Evolutionary conservation across 1,284 basidiomycete genomes (phyloP).

Genomic region (Sporisorium exsertum): DNA sequence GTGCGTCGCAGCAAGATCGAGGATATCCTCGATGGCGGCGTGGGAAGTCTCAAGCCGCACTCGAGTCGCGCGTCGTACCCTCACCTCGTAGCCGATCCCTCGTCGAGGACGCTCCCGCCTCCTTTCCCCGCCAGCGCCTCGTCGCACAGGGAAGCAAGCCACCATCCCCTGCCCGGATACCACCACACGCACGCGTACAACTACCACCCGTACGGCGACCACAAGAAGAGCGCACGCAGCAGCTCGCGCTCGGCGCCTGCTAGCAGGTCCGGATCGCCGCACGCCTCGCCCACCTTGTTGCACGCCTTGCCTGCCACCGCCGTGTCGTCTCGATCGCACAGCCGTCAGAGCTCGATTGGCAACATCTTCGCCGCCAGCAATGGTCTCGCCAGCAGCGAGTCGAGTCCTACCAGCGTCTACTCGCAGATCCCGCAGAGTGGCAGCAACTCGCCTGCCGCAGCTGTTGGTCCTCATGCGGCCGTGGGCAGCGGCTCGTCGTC

Average conservation of each 20-base stretch:
- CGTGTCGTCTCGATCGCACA: constrained; percentile 45
- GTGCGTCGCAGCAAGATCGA: constrained; percentile 45
- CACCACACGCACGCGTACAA: constrained; percentile 48
- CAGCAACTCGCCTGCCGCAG: constrained; percentile 38
- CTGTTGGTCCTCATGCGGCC: constrained; percentile 20
- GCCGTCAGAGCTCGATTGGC: constrained; percentile 51
- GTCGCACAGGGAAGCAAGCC: constrained; percentile 38
- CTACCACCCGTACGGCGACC: constrained; percentile 55
- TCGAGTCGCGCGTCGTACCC: constrained; percentile 41
- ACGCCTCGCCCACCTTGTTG: constrained; percentile 48
- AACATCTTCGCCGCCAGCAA: constrained; percentile 35
- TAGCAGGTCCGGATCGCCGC: constrained; percentile 51
- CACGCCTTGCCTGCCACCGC: constrained; percentile 18
- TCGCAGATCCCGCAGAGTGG: constrained; percentile 42
- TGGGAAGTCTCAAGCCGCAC: constrained; percentile 43
- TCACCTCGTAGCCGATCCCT: constrained; percentile 45
- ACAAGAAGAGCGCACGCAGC: constrained; percentile 44
- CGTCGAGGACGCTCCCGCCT: constrained; percentile 53
- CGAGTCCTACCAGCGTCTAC: constrained; percentile 46
- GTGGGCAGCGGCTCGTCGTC: not conserved
- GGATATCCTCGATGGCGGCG: constrained; percentile 52
- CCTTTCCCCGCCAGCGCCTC: constrained; percentile 43
- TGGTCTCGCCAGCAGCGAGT: constrained; percentile 41
- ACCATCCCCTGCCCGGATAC: constrained; percentile 49
- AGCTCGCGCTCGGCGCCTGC: constrained; percentile 59